A percentile compares a stretch with the other conserved stretches of the same genome.
phyloP scores from a whole-genome alignment of 768 basidiomycete species.

The Ramaria rubella region DNA sequence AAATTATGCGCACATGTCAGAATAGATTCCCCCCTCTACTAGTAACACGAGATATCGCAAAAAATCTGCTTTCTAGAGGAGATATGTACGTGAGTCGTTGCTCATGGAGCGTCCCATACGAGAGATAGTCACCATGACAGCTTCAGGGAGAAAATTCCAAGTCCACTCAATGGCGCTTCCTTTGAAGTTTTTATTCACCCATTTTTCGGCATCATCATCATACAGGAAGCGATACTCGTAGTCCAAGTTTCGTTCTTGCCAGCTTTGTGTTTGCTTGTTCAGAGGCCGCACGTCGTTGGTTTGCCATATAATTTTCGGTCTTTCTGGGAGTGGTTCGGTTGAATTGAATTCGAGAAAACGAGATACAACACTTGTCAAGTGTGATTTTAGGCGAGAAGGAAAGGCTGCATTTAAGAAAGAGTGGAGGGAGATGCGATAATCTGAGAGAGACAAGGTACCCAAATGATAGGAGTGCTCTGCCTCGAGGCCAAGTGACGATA shows the following conservation, averaged over 20 bases:
- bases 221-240: constrained; percentile 7
- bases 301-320: constrained; percentile 6
- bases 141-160: constrained; percentile 3
- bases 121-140: background rate
- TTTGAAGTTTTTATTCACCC: constrained; percentile 2
- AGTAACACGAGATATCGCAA: constrained; percentile 7
- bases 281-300: constrained; percentile 4
- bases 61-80: constrained; percentile 8
- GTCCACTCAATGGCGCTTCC: constrained; percentile 1
- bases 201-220: constrained; percentile 7
- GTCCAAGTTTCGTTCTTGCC: background rate
- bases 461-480: constrained; percentile 8
- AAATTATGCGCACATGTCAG: background rate
- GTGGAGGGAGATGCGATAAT: background rate
- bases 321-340: background rate
- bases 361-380: constrained; percentile 15
- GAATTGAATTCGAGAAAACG: background rate
- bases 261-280: background rate
- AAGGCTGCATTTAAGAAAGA: background rate
- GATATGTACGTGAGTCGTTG: background rate
- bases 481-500: constrained; percentile 5
- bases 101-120: background rate
- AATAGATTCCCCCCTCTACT: constrained; percentile 7
- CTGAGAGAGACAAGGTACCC: background rate
- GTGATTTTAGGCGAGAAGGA: constrained; percentile 29